phyloP scores from a whole-genome alignment of 2,329 filamentous ascomycete species.

The Exophiala calicioides region DNA sequence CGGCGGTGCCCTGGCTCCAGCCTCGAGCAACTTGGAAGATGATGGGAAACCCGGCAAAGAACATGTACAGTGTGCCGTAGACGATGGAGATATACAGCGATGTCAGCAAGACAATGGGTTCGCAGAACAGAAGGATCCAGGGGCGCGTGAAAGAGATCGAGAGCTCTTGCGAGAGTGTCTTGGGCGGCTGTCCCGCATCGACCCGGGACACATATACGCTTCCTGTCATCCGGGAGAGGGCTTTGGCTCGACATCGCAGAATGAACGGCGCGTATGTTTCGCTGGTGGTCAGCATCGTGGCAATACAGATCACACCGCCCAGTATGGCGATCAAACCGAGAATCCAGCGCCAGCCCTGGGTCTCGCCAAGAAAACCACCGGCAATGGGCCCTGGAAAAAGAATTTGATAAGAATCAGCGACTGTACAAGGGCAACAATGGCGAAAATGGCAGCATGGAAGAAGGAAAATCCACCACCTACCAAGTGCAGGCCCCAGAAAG shows the following conservation, averaged over 20 bases:
- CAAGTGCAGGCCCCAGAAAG: constrained; percentile 54
- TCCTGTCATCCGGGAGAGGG: constrained; percentile 54
- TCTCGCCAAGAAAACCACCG: constrained; percentile 38
- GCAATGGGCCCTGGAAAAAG: constrained; percentile 51
- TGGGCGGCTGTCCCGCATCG: constrained; percentile 37
- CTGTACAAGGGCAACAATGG: constrained; percentile 7
- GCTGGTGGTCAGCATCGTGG: constrained; percentile 53
- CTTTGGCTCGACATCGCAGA: constrained; percentile 53
- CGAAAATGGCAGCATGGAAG: constrained; percentile 6
- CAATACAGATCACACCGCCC: constrained; percentile 60
- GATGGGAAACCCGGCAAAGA: constrained; percentile 63
- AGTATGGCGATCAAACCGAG: constrained; percentile 64
- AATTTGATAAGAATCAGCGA: constrained; percentile 14
- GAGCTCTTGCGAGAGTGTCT: constrained; percentile 55
- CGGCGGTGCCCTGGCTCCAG: constrained; percentile 61
- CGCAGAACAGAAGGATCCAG: constrained; percentile 67
- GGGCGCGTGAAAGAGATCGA: constrained; percentile 60
- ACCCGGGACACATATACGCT: constrained; percentile 58
- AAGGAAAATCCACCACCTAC: constrained; percentile 16
- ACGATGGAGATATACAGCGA: constrained; percentile 54
- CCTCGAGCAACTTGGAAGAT: constrained; percentile 63
- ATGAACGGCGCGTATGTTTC: constrained; percentile 60
- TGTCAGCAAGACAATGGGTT: constrained; percentile 67
- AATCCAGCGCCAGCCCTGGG: constrained; percentile 68
- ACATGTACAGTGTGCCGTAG: constrained; percentile 52